Conservation (phyloP, 805 yeast species). For the Barnettozyma vustinii region DNA sequence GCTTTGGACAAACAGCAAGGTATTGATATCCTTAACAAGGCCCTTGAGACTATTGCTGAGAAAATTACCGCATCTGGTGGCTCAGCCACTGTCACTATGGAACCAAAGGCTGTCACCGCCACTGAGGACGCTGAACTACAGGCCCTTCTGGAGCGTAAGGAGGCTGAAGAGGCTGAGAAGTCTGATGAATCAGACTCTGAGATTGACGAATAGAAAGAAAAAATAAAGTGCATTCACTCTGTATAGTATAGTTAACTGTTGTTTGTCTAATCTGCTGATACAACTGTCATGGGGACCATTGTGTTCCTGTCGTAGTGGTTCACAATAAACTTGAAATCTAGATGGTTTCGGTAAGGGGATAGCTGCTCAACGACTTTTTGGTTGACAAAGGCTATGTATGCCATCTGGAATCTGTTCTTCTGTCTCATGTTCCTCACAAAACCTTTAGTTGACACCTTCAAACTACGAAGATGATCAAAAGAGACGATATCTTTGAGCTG, state of each 20-base stretch:
- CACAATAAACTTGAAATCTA: neutral
- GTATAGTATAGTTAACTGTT: neutral
- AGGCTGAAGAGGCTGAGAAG: conserved; percentile 76
- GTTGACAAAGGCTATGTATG: neutral
- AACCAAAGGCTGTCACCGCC: conserved; percentile 98
- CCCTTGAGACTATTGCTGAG: conserved; percentile 70
- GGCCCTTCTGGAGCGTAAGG: conserved; percentile 90
- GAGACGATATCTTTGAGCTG: neutral
- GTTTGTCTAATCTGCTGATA: neutral
- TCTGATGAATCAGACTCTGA: conserved; percentile 64
- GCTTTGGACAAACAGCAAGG: conserved; percentile 91
- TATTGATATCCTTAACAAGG: conserved; percentile 67
- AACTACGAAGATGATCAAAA: neutral
- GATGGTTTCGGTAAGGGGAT: neutral
- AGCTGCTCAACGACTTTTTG: neutral
- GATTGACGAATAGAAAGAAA: conserved; percentile 27
- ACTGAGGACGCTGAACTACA: conserved; percentile 97
- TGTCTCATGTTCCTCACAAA: neutral
- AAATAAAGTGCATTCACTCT: neutral
- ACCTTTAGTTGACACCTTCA: neutral
- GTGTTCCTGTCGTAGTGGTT: neutral
- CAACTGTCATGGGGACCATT: neutral
- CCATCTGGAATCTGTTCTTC: neutral
- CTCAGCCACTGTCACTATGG: conserved; percentile 88
- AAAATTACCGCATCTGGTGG: conserved; percentile 76